These are phyloP conservation scores for Lentinula boryana DNA, from an alignment of 768 basidiomycete genomes.

Conservation along the genomic window DNA sequence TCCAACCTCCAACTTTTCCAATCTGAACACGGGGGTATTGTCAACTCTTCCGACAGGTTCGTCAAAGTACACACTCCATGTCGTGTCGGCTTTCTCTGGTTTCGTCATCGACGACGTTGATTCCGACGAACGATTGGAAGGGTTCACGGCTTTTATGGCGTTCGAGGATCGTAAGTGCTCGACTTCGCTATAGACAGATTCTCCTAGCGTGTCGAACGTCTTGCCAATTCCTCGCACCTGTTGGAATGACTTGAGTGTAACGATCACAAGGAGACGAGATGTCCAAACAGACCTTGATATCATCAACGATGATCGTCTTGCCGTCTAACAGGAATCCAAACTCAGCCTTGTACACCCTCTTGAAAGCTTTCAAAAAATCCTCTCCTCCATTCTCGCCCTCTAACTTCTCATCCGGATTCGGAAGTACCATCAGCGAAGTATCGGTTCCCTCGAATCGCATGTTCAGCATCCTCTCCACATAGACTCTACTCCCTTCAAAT, in stretches of 20 bases:
- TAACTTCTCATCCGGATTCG: conserved; percentile 27
- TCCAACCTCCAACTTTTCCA: conserved; percentile 62
- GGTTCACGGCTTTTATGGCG: background rate
- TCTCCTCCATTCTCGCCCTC: conserved; percentile 45
- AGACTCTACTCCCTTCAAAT: conserved; percentile 67
- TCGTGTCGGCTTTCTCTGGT: conserved; percentile 42
- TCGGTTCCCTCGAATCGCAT: conserved; percentile 95
- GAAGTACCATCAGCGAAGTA: conserved; percentile 85
- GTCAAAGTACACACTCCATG: conserved; percentile 78
- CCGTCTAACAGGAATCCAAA: conserved; percentile 90
- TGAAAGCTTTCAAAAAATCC: conserved; percentile 80
- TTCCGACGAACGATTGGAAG: background rate
- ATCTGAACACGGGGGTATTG: conserved; percentile 74
- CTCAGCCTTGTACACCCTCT: conserved; percentile 72
- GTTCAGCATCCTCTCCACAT: conserved; percentile 78
- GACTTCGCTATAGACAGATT: conserved; percentile 75
- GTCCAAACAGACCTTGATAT: conserved; percentile 62
- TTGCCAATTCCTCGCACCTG: conserved; percentile 88
- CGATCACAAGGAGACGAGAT: no score
- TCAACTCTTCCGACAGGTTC: conserved; percentile 59
- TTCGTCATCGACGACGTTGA: background rate
- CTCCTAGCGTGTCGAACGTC: conserved; percentile 76
- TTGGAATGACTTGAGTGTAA: background rate
- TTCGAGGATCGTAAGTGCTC: conserved; percentile 26
- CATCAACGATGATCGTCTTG: conserved; percentile 83